Evolutionary conservation across 1,139 yeast genomes (phyloP), one percentile per base, ranked within the genome.

Genomic region (Kazachstania sp.): DNA sequence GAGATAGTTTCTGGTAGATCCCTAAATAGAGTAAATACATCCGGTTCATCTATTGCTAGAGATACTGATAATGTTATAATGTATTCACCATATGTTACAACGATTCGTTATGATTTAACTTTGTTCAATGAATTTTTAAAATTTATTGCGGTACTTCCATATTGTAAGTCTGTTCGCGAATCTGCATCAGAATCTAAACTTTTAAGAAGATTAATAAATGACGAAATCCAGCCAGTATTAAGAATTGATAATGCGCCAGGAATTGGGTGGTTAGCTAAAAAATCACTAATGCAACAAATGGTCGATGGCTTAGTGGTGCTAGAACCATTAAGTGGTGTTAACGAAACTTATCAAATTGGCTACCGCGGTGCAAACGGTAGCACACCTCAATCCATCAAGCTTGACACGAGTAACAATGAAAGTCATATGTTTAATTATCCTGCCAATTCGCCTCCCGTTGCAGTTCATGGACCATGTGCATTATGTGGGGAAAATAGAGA

Each of bases 291-390:
- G 75, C 68, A 72, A 45, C 75, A 82, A 35, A 73, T 90, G 53
- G 74, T 84, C 38, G 96, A 88, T 46, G 95, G 95, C 5, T 75
- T 83, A 42, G 88, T 86, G 7, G 74, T 81, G 13, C 81, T 92
- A 38, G 96, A 88, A 65, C 97, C 98, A 1, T 76, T 90, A 13
- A 81, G 88, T 47, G 95, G 92, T 0, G 75, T 84, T 35, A 87
- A 86, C 58, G 95, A 87, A 62, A 76, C 53, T 3, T 56, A 47
- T 35, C 56, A 54, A 45, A 38, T 48, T 18, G 54, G 54, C 6
- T 39, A 48, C 38, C 44, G 47, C 26, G 20, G 11, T 8, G 29
- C 42, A 9, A 28, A 45, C 9, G 42, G 35, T 4, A 39, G 18
- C 20, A 30, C 45, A 15, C 31, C 47, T 4, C 50, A 49, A 41